Percentiles rank a stretch among this genome's conserved stretches.
Conservation (phyloP, 2,329 filamentous ascomycete species). For the Ophiosphaerella korrae region DNA sequence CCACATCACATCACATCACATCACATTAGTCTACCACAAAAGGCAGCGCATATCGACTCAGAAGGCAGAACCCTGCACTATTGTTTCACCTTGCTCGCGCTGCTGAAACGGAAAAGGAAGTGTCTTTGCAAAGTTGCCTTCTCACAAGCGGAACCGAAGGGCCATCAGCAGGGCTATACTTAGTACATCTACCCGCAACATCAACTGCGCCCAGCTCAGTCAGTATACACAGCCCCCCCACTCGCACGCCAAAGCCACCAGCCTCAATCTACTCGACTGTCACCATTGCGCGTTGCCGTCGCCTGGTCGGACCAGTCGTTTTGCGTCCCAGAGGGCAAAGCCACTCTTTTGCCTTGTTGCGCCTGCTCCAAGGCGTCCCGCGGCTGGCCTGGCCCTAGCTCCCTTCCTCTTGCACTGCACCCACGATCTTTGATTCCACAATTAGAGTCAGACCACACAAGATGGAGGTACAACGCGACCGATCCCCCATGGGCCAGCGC, state of each 20-base stretch:
- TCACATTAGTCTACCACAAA: not conserved
- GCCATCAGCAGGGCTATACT: not conserved
- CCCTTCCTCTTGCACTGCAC: not conserved
- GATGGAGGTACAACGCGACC: slow-evolving; percentile 57
- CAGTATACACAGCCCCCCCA: slow-evolving; percentile 31
- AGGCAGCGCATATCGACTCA: slow-evolving; percentile 16
- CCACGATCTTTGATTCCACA: slow-evolving; percentile 16
- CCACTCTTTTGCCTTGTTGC: slow-evolving; percentile 1
- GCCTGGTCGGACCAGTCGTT: slow-evolving; percentile 29
- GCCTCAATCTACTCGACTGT: slow-evolving; percentile 29
- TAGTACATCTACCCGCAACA: slow-evolving; percentile 13
- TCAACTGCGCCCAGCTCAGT: slow-evolving; percentile 21
- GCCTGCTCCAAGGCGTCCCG: slow-evolving; percentile 2
- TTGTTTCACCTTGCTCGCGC: slow-evolving; percentile 22
- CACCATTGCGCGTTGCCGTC: slow-evolving; percentile 24
- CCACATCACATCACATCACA: no score
- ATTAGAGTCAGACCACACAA: slow-evolving; percentile 56
- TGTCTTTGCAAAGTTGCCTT: no score
- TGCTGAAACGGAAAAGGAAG: slow-evolving; percentile 29
- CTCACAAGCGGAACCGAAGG: no score
- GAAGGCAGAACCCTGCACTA: slow-evolving; percentile 10
- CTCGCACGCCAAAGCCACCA: slow-evolving; percentile 20
- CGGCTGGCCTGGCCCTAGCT: not conserved
- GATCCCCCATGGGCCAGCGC: slow-evolving; percentile 63
- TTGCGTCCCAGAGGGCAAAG: slow-evolving; percentile 5